Base-by-base conservation (phyloP, 441 rosid species). In the Breynia disticha region DNA sequence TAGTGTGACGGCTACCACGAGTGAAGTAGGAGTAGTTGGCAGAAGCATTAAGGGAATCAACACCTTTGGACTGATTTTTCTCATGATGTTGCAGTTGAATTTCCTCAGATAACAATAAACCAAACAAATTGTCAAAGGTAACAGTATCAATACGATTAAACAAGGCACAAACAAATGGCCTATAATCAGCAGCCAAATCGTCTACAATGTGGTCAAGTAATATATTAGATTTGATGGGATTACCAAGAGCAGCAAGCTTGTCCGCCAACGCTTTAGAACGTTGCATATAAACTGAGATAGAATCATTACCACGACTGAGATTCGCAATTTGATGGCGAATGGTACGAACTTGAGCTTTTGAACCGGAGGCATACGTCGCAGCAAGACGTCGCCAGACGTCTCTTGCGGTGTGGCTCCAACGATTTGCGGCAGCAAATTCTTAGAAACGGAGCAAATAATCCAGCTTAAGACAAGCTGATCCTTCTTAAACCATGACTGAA, bases 101-200 rank as follows among this genome's bases (percentile, higher is more conserved):
- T n/a, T n/a, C n/a, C n/a, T n/a, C n/a, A n/a, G n/a, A n/a, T 3
- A 51, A 14, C 2, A 51, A 55, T 48, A 50, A 55, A 32, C 69
- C 72, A 65, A 22, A 51, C 16, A 51, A n/a, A 24, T 51, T 41
- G n/a, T 51, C 39, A 51, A 51, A 51, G 10, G 7, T 28, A 5
- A 51, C 12, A 13, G 38, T 9, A 22, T 28, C 17, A 2, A 51
- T 13, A 6, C 42, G 1, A 12, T 22, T 24, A 22, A 22, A 39
- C 16, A 51, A 12, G 12, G 54, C 19, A 13, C 54, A 1, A 1
- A 24, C 18, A 28, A 51, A 51, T 1, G 54, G 39, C 14, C 42
- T 3, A 51, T 22, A 51, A 5, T 6, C 41, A 37, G 41, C 6
- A 5, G 7, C 41, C 6, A 37, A 11, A 5, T 11, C 41, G 11